Evolutionary conservation across 495 filamentous ascomycete genomes (phyloP), one percentile per base, ranked within the genome.

Genomic region (Penicillium paxilli): DNA sequence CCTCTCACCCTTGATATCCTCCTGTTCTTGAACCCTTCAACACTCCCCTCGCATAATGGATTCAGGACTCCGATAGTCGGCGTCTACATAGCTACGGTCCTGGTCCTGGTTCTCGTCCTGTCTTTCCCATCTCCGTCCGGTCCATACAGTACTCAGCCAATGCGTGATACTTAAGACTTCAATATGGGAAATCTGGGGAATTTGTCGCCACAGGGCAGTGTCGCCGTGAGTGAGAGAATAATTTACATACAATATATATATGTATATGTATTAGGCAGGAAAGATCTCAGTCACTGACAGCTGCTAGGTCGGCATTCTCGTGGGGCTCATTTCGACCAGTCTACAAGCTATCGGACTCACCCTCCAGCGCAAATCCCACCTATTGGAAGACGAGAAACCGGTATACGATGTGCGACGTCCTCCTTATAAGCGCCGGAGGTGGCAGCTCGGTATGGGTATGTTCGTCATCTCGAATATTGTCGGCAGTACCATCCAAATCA

Each of bases 361-460:
- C n/a, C 82, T 98, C 19, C 94, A 99, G 76, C 90, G 94, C 68
- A 99, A 99, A 71, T 97, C 93, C 51, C 94, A 99, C 77, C 85
- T 99, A 49, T 84, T 97, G 59, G 94, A 99, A 77, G 94, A 98
- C 74, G 91, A 93, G 73, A 96, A 96, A 72, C 81, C 81, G 32
- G 84, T 88, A 2, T 84, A 90, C 66, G 84, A 92, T 71, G 67
- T 83, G 37, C 85, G 90, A 58, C 78, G 94, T 59, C 94, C 94
- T 25, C 91, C 95, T 4, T 92, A 96, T 71, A 85, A 87, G 63
- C 84, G 94, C 66, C 83, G 95, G 67, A 82, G 91, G 81, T 99
- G 94, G 94, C 94, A 99, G 78, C 67, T 97, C 52, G 94, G 94
- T 47, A 98, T 99, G 90, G 80, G 86, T 58, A 96, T 99, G 85